A percentile compares a stretch with the other conserved stretches of the same genome.
Evolutionary conservation across 176 grass and related monocot genomes (phyloP).

Genomic region (Eremochloa ophiuroides): DNA sequence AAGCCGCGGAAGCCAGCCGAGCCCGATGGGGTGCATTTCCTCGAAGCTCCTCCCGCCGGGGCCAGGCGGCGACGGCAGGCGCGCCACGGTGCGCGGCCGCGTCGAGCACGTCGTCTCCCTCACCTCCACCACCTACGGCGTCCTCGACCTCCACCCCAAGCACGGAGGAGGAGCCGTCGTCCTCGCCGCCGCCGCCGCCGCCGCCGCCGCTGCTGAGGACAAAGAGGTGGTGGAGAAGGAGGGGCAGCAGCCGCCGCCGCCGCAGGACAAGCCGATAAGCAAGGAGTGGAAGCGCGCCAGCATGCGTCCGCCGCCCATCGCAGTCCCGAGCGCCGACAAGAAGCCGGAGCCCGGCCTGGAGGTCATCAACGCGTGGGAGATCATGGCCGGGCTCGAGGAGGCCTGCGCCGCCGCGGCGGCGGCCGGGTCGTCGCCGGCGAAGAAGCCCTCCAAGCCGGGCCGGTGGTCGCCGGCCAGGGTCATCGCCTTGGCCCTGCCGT

Average conservation of each 20-base stretch:
- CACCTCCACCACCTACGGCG: conserved; percentile 91
- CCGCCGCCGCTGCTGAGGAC: not conserved
- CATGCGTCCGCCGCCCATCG: conserved; percentile 41
- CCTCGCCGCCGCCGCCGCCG: not conserved
- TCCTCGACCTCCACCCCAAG: conserved; percentile 60
- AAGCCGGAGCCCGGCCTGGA: conserved; percentile 55
- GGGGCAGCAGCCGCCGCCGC: not conserved
- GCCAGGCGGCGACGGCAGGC: conserved; percentile 38
- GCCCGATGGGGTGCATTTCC: conserved; percentile 81
- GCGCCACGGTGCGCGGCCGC: conserved; percentile 37
- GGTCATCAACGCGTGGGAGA: conserved; percentile 90
- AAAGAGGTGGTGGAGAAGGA: not conserved
- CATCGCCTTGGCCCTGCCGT: conserved; percentile 39
- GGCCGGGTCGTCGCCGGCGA: conserved; percentile 55
- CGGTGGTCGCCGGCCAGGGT: conserved; percentile 67
- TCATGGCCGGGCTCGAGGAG: conserved; percentile 87
- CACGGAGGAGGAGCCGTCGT: not conserved
- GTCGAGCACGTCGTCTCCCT: conserved; percentile 84
- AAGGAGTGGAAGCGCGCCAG: conserved; percentile 51
- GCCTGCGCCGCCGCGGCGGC: not conserved
- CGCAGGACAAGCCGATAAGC: conserved; percentile 59
- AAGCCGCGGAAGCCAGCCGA: not conserved
- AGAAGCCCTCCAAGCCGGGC: conserved; percentile 52
- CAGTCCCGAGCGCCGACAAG: conserved; percentile 42
- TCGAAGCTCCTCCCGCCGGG: conserved; percentile 72